Evolutionary conservation across 2,329 filamentous ascomycete genomes (phyloP), one percentile per base, ranked within the genome.

Genomic region (Dactylellina drechsleri): DNA sequence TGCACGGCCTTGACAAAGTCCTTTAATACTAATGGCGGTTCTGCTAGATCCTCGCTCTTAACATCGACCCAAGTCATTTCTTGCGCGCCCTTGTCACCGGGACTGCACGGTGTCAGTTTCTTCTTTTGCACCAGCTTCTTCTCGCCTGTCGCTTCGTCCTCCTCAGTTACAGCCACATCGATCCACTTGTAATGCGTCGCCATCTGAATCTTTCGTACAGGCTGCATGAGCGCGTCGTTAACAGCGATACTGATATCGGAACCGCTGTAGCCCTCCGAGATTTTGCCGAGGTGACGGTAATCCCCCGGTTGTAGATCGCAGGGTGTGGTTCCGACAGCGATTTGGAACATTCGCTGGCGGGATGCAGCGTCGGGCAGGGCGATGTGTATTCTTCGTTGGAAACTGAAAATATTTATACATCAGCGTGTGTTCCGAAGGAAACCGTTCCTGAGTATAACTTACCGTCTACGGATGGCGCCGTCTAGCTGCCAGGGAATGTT

Each of bases 401-500:
- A 99, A 80, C 77, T 79, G 26, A 6, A 15, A 47, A n/a, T 26
- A 41, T 20, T 43, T 18, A 18, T 28, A 20, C 31, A 43, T 77
- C 53, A 76, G 73, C n/a, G 28, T 7, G 15, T 36, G n/a, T 13
- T 13, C 1, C 28, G n/a, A 12, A 8, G 12, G 28, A 28, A 1
- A n/a, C 5, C 18, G 13, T 5, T 4, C n/a, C 12, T 50, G 13
- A n/a, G 43, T 6, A 47, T 36, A 36, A 36, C 20, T 23, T 77
- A 79, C 77, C 95, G 92, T 82, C 95, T 88, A 79, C 95, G 90
- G 79, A 99, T 99, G 79, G 95, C 95, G 10, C 92, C 91, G 82
- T 99, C 95, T 57, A 99, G 87, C 85, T 99, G 94, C 95, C 95
- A 99, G 16, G 95, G 95, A 77, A 99, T 98, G 82, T 99, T 99